Evolutionary conservation across 257 asterid species (phyloP), one percentile per base, ranked within the genome.

Genomic region (Capsicum rhomboideum): DNA sequence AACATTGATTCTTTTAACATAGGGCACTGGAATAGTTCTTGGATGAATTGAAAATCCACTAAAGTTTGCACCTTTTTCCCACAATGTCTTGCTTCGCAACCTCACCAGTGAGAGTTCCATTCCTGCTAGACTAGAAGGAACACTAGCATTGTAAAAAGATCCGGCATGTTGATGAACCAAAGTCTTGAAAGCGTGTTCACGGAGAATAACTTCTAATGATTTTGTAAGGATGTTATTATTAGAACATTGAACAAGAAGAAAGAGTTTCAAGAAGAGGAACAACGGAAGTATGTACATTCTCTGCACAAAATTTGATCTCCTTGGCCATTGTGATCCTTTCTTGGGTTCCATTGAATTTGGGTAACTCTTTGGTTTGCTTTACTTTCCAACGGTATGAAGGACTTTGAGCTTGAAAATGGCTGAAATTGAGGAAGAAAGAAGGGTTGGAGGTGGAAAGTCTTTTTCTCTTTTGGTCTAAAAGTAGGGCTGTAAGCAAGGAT

Each of bases 61-160:
- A 88, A 94, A 90, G 67, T 92, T 92, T 37, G 95, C 94, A 6
- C 97, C 99, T 68, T 84, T 83, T 80, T 85, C 84, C 93, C 93
- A 92, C 1, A 92, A 87, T 37, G 97, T 93, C 68, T 84, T 86
- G 94, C 94, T 93, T 85, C 97, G 86, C 78, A 95, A 89, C 26
- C 93, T 90, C 6, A 92, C 88, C 1, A 84, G 87, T 0, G 97
- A 87, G 54, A 92, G 88, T 66, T 87, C 88, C 87, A 95, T 92
- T 18, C 97, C 97, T 2, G 98, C 90, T 21, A 92, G 90, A 83
- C 79, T 89, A 8, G 90, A 82, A 1, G 98, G 98, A 79, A 93
- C 92, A 63, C 84, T 84, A 34, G 95, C 93, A 4, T 88, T 84
- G 88, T 93, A 92, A 61, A 93, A 89, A 52, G 87, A 87, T 37